Percentiles rank a stretch among this genome's conserved stretches.
Conservation (phyloP, 129 eudicot genomes). For the Pulicaria dysenterica region DNA sequence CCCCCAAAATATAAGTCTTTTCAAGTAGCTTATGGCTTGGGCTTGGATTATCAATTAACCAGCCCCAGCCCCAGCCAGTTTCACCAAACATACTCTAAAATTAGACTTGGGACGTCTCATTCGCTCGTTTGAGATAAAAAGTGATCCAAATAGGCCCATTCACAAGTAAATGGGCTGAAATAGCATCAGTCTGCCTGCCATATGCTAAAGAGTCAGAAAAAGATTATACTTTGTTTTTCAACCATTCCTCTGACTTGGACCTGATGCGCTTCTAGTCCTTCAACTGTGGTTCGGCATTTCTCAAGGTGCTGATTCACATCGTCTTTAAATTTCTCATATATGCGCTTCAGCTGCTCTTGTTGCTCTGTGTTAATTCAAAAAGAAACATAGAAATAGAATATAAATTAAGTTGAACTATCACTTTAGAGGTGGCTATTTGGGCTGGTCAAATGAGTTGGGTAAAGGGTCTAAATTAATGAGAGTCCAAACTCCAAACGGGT, state of each 20-base stretch:
- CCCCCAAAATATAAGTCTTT: no score
- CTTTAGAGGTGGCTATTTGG: neutral
- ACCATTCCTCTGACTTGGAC: slow-evolving; percentile 57
- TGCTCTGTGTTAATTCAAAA: slow-evolving; percentile 50
- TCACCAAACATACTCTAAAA: neutral
- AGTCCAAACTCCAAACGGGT: neutral
- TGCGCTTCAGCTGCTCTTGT: slow-evolving; percentile 64
- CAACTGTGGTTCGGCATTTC: slow-evolving; percentile 55
- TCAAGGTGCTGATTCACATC: slow-evolving; percentile 69
- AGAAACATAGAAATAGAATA: slow-evolving; percentile 11
- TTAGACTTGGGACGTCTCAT: neutral
- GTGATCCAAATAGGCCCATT: neutral
- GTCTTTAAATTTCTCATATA: slow-evolving; percentile 63
- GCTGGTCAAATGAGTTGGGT: neutral
- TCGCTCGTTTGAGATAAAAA: neutral
- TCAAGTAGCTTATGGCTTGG: no score
- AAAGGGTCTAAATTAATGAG: neutral
- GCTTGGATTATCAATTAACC: no score
- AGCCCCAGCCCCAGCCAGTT: no score
- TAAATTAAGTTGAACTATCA: neutral
- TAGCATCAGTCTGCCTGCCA: neutral
- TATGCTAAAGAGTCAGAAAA: neutral
- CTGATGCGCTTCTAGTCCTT: slow-evolving; percentile 72
- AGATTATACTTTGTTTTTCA: slow-evolving; percentile 70
- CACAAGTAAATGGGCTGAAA: neutral